Percentiles rank a stretch among this genome's conserved stretches.
Conservation (phyloP, 2,329 filamentous ascomycete species). For the Penicillium concentricum region DNA sequence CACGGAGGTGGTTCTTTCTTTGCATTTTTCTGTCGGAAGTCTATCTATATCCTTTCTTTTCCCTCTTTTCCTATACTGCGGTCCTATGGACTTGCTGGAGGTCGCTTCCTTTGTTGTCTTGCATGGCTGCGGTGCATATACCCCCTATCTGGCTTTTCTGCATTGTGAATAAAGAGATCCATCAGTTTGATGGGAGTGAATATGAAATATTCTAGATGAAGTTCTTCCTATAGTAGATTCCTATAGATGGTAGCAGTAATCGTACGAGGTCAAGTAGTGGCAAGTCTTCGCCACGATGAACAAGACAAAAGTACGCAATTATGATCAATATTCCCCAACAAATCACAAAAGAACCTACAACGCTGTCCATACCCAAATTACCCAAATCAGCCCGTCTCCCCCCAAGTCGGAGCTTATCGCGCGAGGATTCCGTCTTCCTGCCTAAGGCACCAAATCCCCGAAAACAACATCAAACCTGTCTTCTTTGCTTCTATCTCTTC, state of each 20-base stretch:
- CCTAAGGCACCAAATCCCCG: conserved; percentile 25
- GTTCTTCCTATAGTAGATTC: neutral
- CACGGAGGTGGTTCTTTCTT: conserved; percentile 17
- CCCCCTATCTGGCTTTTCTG: conserved; percentile 33
- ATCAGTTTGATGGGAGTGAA: conserved; percentile 15
- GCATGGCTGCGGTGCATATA: conserved; percentile 35
- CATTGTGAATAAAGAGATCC: conserved; percentile 22
- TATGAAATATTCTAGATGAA: conserved; percentile 7
- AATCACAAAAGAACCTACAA: neutral
- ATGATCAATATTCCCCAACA: neutral
- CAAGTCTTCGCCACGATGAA: neutral
- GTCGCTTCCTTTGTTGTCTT: conserved; percentile 24
- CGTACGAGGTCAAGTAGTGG: neutral
- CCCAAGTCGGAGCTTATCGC: neutral
- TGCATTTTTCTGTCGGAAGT: conserved; percentile 16
- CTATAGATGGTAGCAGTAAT: neutral
- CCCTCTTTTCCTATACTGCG: conserved; percentile 15
- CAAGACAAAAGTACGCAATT: neutral
- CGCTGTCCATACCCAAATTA: neutral
- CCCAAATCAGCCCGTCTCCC: neutral
- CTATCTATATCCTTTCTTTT: conserved; percentile 16
- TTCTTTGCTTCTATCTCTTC: conserved; percentile 28
- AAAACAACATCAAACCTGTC: conserved; percentile 35
- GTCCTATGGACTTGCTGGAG: conserved; percentile 16
- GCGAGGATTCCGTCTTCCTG: conserved; percentile 11